Base-by-base conservation (phyloP, 306 rosid species). In the Echinosophora koreensis region DNA sequence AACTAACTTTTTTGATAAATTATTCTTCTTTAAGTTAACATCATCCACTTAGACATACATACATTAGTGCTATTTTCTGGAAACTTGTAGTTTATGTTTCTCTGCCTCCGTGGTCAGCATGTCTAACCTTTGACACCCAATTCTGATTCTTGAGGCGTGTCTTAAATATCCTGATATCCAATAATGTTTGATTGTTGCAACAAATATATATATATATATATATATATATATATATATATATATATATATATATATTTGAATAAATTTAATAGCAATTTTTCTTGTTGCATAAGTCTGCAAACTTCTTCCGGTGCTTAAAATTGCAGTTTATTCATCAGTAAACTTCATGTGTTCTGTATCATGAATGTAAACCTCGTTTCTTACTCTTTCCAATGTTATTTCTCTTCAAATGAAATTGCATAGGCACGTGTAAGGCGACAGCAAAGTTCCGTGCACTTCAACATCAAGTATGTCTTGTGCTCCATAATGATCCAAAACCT, bases 401-500 rank as follows among this genome's bases (percentile, higher is more conserved):
- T 76, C 79, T 84, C 59, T 37, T 78, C 46, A 56, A 57, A 81
- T 84, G 69, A 37, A 78, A 71, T 85, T 79, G 76, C 39, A 74
- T 60, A 96, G 99, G 99, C 69, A 92, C 97, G 44, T 84, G 86
- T 71, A 96, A 92, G 86, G 98, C 97, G 30, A 87, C 96, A 15
- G 84, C 80, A 80, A 96, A 91, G 88, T 96, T 96, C 83, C 94
- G 89, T 79, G 90, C 84, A 38, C 98, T 96, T 91, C 98, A 96
- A 77, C 84, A 92, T 27, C 96, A 89, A 74, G 87, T 96, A 11
- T 80, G 50, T 86, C 89, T 88, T 69, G 98, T 81, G 75, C 93
- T 96, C 41, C 90, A 85, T 38, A 95, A 92, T 79, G 84, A 78
- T 78, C 99, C 98, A 69, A 89, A 83, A 78, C 92, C 90, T 73